Conservation (phyloP, 805 yeast genomes). For the Candida quercuum region DNA sequence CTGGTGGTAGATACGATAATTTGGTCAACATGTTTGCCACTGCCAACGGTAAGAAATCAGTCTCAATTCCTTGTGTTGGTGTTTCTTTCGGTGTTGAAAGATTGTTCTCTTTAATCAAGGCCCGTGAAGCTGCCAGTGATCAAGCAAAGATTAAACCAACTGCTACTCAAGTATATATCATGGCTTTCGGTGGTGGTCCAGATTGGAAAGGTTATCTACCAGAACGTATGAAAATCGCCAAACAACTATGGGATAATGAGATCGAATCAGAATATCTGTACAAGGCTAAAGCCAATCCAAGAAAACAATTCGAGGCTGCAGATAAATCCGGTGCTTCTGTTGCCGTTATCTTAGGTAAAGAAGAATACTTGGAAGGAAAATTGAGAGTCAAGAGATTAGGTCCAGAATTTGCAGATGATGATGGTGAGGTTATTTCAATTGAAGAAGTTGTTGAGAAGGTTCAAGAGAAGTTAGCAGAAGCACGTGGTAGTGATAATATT, state of each 20-base stretch:
- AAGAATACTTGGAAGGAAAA: slow-evolving; percentile 74
- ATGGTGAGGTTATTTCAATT: slow-evolving; percentile 73
- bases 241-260: slow-evolving; percentile 80
- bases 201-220: slow-evolving; percentile 90
- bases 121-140: slow-evolving; percentile 58
- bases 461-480: slow-evolving; percentile 46
- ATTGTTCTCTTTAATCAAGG: slow-evolving; percentile 81
- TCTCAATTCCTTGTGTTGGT: slow-evolving; percentile 94
- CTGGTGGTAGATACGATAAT: slow-evolving; percentile 97
- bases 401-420: slow-evolving; percentile 80
- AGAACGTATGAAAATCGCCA: slow-evolving; percentile 87
- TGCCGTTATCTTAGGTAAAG: slow-evolving; percentile 93
- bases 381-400: slow-evolving; percentile 86
- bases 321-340: slow-evolving; percentile 88
- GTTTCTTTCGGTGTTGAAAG: slow-evolving; percentile 96
- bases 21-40: slow-evolving; percentile 93
- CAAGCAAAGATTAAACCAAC: slow-evolving; percentile 58
- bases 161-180: slow-evolving; percentile 87
- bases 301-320: slow-evolving; percentile 97
- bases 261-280: slow-evolving; percentile 88
- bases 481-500: slow-evolving; percentile 43
- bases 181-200: slow-evolving; percentile 99
- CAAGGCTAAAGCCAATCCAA: slow-evolving; percentile 88
- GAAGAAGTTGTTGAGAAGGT: slow-evolving; percentile 52
- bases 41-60: slow-evolving; percentile 71